Conservation (phyloP, 2,329 filamentous ascomycete species). For the Clonostachys solani region DNA sequence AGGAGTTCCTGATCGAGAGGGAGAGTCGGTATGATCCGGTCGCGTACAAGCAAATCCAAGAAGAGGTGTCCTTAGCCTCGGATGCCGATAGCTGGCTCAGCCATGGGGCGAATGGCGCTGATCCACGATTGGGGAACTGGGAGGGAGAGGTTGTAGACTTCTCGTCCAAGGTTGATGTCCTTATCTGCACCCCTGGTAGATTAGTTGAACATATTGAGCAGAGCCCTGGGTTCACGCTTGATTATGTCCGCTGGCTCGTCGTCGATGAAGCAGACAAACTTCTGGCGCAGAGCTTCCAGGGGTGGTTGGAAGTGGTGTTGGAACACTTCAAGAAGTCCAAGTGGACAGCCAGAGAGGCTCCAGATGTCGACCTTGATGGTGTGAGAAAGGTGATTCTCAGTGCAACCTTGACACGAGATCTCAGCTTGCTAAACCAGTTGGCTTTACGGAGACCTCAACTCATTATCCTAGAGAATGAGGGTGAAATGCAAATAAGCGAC, state of each 20-base stretch:
- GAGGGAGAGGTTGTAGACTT: constrained; percentile 55
- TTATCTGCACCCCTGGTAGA: constrained; percentile 88
- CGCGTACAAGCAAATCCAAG: constrained; percentile 30
- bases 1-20: constrained; percentile 40
- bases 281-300: constrained; percentile 86
- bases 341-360: constrained; percentile 48
- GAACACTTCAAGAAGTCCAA: constrained; percentile 47
- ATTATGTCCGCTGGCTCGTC: constrained; percentile 79
- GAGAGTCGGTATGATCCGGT: constrained; percentile 60
- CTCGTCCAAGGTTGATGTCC: constrained; percentile 74
- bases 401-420: constrained; percentile 85
- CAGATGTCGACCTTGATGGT: constrained; percentile 44
- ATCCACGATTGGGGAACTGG: constrained; percentile 25
- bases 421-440: constrained; percentile 73
- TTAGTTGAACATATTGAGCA: constrained; percentile 86
- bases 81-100: constrained; percentile 5
- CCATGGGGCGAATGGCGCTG: constrained; percentile 5
- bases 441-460: constrained; percentile 70
- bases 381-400: constrained; percentile 83
- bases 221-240: constrained; percentile 76
- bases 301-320: constrained; percentile 76
- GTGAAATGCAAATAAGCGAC: constrained; percentile 24
- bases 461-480: constrained; percentile 64
- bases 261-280: constrained; percentile 94
- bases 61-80: constrained; percentile 7